Evolutionary conservation across 2,329 filamentous ascomycete species (phyloP).

Genomic region (Sporothrix phasma): DNA sequence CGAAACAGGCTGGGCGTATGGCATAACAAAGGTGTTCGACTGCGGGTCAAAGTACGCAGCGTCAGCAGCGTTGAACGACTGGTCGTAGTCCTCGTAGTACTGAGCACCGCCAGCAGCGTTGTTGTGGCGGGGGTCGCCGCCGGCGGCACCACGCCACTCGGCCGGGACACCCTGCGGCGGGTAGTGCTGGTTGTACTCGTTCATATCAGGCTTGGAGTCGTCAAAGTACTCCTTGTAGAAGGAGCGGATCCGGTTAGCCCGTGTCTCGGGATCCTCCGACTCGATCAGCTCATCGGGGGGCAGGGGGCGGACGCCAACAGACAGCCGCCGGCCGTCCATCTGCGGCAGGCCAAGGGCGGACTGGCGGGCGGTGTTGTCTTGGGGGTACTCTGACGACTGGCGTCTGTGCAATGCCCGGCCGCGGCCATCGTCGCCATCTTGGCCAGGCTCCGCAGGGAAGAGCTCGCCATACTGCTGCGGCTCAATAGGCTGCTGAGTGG

Average conservation of each 20-base stretch:
- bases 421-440: conserved; percentile 19
- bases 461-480: conserved; percentile 20
- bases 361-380: conserved; percentile 16
- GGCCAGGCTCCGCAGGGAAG: conserved; percentile 23
- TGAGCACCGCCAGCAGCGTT: conserved; percentile 23
- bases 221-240: conserved; percentile 99
- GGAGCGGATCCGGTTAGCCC: conserved; percentile 91
- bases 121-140: conserved; percentile 7
- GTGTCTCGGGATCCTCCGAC: conserved; percentile 82
- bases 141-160: conserved; percentile 8
- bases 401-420: conserved; percentile 20
- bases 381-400: conserved; percentile 23
- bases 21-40: conserved; percentile 62
- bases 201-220: conserved; percentile 48
- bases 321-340: conserved; percentile 49
- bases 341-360: conserved; percentile 43
- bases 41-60: conserved; percentile 55
- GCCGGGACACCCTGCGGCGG: conserved; percentile 16
- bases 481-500: conserved; percentile 21
- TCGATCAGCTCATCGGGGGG: conserved; percentile 72
- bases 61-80: conserved; percentile 51
- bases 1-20: conserved; percentile 74
- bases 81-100: conserved; percentile 69
- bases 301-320: conserved; percentile 69
- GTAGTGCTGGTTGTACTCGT: conserved; percentile 22